Evolutionary conservation across 441 rosid species (phyloP), one percentile per base, ranked within the genome.

Genomic region (Croton laevigatus): DNA sequence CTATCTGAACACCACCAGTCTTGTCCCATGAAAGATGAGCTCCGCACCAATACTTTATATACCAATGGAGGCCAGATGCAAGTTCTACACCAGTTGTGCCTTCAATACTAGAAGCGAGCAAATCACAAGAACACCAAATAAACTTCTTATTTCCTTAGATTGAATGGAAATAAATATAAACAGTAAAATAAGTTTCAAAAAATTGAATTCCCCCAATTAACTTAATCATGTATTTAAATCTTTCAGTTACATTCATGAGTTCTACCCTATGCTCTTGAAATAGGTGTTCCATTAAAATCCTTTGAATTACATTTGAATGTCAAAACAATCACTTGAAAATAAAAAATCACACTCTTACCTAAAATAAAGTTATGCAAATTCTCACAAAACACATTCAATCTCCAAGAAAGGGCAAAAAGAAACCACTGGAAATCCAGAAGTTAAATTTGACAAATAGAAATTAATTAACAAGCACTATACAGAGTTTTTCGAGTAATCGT

Each of bases 21-120:
- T 91, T 95, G 78, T 86, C 94, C 99, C 99, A 95, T 59, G 98
- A 95, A 75, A 95, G 76, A 85, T 95, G 98, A 84, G 91, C 96
- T 51, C 87, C 89, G 71, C 98, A 93, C 83, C 82, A 83, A 73
- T 93, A 89, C 78, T 93, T 95, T 73, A 95, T 65, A 73, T 89
- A 93, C 99, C 98, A 95, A 69, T 95, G 98, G 62, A 95, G 89
- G 51, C 99, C 99, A 40, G 98, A 89, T 73, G 86, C 91, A 72
- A 95, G 80, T 79, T 93, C 99, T 69, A 93, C 93, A 51, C 87
- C 98, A 38, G 96, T 86, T 62, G 93, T 88, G 53, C 99, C 99
- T 79, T 80, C 80, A 65, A 95, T 83, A 65, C 99, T 95, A 81
- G 57, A 67, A 68, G 40, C 27, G 14, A 70, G 20, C 66, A 14